Evolutionary conservation across 148 eudicot genomes (phyloP).

Genomic region (Rhododendron mucronatum): DNA sequence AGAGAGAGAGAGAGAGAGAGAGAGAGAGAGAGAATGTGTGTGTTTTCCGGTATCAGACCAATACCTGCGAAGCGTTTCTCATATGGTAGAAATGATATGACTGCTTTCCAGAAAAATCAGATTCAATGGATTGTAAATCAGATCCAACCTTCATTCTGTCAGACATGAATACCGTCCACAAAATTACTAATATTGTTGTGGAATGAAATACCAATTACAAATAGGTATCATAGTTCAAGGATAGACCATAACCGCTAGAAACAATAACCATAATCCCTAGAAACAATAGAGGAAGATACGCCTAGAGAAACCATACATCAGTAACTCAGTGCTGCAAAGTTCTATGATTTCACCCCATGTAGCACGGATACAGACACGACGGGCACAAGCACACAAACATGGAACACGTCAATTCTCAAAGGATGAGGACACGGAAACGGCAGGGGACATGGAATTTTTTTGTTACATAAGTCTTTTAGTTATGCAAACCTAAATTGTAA

Average conservation of each 20-base stretch:
- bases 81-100: constrained; percentile 64
- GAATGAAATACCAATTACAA: neutral
- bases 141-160: constrained; percentile 43
- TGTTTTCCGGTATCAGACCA: neutral
- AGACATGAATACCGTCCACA: constrained; percentile 6
- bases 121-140: constrained; percentile 26
- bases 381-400: neutral
- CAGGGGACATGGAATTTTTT: too few species aligned
- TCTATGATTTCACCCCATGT: neutral
- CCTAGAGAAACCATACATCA: neutral
- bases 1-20: neutral
- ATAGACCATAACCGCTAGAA: neutral
- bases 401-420: neutral
- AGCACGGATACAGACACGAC: neutral
- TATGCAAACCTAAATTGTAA: too few species aligned
- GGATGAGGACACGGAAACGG: too few species aligned
- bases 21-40: neutral
- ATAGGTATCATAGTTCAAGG: neutral
- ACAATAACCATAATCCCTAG: neutral
- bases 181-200: neutral
- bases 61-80: constrained; percentile 77
- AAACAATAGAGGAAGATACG: neutral
- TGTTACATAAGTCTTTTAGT: too few species aligned
- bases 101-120: constrained; percentile 33
- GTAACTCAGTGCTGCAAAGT: neutral